Base-by-base conservation (phyloP, 139 green algal genomes). In the Eudorina sp. region DNA sequence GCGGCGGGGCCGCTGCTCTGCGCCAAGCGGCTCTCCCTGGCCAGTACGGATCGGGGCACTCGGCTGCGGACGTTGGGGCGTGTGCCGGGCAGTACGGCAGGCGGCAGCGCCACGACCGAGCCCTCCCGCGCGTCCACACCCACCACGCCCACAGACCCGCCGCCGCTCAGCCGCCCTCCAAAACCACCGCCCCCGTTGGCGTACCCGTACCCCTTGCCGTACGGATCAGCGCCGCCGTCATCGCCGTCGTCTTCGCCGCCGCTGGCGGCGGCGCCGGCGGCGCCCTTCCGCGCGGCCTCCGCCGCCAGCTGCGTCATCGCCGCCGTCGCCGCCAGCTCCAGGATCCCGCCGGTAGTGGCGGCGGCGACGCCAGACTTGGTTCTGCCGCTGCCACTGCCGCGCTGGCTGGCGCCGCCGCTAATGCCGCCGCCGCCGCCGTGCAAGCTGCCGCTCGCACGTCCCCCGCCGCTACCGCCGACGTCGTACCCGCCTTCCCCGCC, bases 11-110 rank as follows among this genome's bases (percentile, higher is more conserved):
- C 41, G 70, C 21, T 58, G 41, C 40, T 79, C 6, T 64, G 21
- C 6, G 45, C 74, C 11, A 85, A 38, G 40, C 78, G 78, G 78
- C 55, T 85, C 58, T 85, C 78, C 36, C 78, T n/a, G 18, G 78
- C 78, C 23, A 29, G 38, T 40, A 85, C 78, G 25, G 78, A 85
- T 3, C 78, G 25, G 5, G 78, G 78, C 78, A 85, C 78, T 0
- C 78, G 78, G 31, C 18, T 3, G 29, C 29, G 45, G 34, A 40
- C 38, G 29, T n/a, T 46, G 23, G 45, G 34, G 1, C 74, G 7
- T 8, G 6, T 53, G 27, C 78, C 78, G 4, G 78, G 78, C 38
- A 85, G 78, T 6, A 74, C 78, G 5, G 78, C 78, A 4, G 78
- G 78, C 27, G 58, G 55, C 55, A 85, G 58, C 18, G 55, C 27